phyloP scores from a whole-genome alignment of 805 yeast genomes.

The Sporopachydermia lactativora region DNA sequence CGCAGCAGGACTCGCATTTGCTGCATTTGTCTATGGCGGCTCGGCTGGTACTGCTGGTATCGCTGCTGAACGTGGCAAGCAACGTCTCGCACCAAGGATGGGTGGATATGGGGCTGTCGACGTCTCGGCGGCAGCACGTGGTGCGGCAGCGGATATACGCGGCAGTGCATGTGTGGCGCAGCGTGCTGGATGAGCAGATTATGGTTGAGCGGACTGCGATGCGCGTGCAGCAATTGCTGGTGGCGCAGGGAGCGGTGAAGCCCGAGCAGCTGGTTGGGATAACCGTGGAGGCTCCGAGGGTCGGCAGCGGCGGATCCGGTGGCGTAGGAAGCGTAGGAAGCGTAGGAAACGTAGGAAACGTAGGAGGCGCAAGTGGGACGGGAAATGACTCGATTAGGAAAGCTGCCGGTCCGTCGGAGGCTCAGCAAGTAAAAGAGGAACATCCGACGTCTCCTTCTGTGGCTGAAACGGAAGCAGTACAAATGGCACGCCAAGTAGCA shows the following conservation, averaged over 20 bases:
- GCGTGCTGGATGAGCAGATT: neutral
- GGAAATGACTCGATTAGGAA: no score
- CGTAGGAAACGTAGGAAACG: neutral
- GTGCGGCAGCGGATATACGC: neutral
- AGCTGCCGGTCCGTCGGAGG: no score
- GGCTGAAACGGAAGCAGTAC: neutral
- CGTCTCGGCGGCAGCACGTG: neutral
- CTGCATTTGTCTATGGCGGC: neutral
- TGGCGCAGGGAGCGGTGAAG: neutral
- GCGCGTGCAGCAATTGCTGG: neutral
- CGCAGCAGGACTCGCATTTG: neutral
- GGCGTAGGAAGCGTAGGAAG: no score
- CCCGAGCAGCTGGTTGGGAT: neutral
- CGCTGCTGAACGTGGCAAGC: neutral
- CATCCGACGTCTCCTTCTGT: no score
- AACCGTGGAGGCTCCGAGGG: neutral
- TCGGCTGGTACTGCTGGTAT: neutral
- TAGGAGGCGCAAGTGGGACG: no score
- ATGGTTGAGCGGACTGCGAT: neutral
- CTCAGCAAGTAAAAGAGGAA: no score
- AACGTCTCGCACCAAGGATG: neutral
- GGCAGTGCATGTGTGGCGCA: neutral
- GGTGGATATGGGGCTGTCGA: neutral
- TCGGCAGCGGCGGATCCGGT: neutral
- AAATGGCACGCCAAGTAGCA: slow-evolving; percentile 39